A percentile compares a stretch with the other conserved stretches of the same genome.
phyloP scores from a whole-genome alignment of 129 eudicot species.

The Helichrysum umbraculigerum region DNA sequence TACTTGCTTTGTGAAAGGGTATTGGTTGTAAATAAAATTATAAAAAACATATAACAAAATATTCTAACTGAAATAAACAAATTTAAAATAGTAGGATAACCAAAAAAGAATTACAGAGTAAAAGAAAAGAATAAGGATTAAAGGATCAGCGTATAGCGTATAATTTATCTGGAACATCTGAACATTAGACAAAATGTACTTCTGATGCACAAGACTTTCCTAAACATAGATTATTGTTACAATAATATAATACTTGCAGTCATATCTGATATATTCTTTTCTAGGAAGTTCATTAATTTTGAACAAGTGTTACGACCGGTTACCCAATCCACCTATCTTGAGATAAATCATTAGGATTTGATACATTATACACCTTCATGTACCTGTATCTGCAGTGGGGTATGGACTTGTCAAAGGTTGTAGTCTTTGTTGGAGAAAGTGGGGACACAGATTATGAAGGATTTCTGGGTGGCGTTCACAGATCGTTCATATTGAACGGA shows the following conservation, averaged over 20 bases:
- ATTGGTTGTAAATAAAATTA: too few relatives aligned
- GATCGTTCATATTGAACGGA: slow-evolving; percentile 76
- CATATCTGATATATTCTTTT: neutral
- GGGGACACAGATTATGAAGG: slow-evolving; percentile 98
- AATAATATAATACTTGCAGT: neutral
- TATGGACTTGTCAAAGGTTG: slow-evolving; percentile 79
- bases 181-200: too few relatives aligned
- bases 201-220: neutral
- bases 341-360: neutral
- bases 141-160: neutral
- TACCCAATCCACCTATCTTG: neutral
- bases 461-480: slow-evolving; percentile 89
- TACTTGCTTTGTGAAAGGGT: too few relatives aligned
- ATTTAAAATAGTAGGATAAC: neutral
- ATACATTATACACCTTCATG: slow-evolving; percentile 41
- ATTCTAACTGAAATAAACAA: neutral
- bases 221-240: neutral
- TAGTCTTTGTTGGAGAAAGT: slow-evolving; percentile 91
- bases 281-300: too few relatives aligned
- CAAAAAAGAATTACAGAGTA: neutral
- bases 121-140: neutral
- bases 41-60: neutral
- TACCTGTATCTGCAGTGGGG: slow-evolving; percentile 96
- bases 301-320: too few relatives aligned
- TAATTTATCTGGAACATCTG: neutral